Conservation (phyloP, 371 early-diverging fungal genomes). For the Syncephalis plumigaleata region DNA sequence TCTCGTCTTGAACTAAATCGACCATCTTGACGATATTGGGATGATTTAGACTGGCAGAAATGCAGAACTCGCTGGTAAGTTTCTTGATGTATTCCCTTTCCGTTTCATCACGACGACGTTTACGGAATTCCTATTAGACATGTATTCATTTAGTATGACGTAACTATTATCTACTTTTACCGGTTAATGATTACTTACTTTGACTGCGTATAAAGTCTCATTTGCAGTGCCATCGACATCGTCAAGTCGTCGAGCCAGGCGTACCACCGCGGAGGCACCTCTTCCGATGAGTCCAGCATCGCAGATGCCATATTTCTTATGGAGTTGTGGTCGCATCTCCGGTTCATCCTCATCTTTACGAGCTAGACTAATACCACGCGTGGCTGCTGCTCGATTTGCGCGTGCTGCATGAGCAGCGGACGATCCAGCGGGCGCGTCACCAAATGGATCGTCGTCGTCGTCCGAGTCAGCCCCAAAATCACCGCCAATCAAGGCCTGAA, state of each 20-base stretch:
- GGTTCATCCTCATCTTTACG: not conserved
- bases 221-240: slow-evolving; percentile 10
- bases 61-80: slow-evolving; percentile 80
- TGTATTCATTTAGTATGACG: not conserved
- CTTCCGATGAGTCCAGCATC: slow-evolving; percentile 65
- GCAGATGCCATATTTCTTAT: slow-evolving; percentile 61
- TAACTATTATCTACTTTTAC: not conserved
- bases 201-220: slow-evolving; percentile 73
- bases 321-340: not conserved
- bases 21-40: slow-evolving; percentile 79
- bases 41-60: slow-evolving; percentile 69
- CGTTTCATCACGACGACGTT: slow-evolving; percentile 61
- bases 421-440: slow-evolving; percentile 2
- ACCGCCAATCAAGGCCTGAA: too few relatives aligned
- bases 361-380: not conserved
- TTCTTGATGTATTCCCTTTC: slow-evolving; percentile 84
- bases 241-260: slow-evolving; percentile 48
- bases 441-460: slow-evolving; percentile 5
- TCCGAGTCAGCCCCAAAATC: not conserved
- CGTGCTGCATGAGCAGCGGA: not conserved
- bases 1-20: slow-evolving; percentile 75
- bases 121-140: slow-evolving; percentile 58
- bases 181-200: slow-evolving; percentile 12
- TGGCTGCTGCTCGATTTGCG: not conserved
- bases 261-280: slow-evolving; percentile 84